Base-by-base conservation (phyloP, 257 asterid species). In the Capsicum rhomboideum region DNA sequence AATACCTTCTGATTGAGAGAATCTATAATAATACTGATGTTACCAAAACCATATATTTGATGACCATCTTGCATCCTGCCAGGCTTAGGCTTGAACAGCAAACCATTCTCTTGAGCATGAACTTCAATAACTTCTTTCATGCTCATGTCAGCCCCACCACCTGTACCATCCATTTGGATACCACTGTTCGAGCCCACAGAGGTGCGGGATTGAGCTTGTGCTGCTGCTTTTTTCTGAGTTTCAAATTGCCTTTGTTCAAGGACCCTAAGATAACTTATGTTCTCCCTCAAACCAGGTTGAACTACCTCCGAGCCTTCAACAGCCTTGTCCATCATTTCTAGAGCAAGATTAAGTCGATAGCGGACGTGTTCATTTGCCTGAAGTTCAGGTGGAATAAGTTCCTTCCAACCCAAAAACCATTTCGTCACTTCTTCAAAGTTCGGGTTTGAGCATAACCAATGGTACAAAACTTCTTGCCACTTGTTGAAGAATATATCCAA, bases 381-480 rank as follows among this genome's bases (percentile, higher is more conserved):
- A 87, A 96, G 95, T 63, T 96, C 98, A 0, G 86, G 91, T 6
- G 98, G 98, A 49, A 96, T 87, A 75, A 88, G 93, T 40, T 91
- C 94, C 88, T 90, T 96, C 98, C 99, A 96, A 49, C 98, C 98
- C 72, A 91, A 85, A 81, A 85, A 96, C 99, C 98, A 94, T 58
- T 90, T 85, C 0, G 92, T 89, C 44, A 96, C 97, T 89, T 96
- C 95, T 84, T 91, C 97, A 56, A 96, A 94, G 84, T 94, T 80
- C 1, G 98, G 95, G 64, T 88, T 87, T 8, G 93, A 88, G 83
- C 96, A 88, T 61, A 94, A 66, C 99, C 98, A 94, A 66, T 90
- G 97, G 85, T 94, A 95, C 90, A 96, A 83, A 53, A 92, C 98
- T 88, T 90, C 92, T 83, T 91, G 92, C 99, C 99, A 96, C 85